These are phyloP conservation scores for Tothia fuscella DNA, from an alignment of 2,329 filamentous ascomycete genomes.

Conservation along the genomic window DNA sequence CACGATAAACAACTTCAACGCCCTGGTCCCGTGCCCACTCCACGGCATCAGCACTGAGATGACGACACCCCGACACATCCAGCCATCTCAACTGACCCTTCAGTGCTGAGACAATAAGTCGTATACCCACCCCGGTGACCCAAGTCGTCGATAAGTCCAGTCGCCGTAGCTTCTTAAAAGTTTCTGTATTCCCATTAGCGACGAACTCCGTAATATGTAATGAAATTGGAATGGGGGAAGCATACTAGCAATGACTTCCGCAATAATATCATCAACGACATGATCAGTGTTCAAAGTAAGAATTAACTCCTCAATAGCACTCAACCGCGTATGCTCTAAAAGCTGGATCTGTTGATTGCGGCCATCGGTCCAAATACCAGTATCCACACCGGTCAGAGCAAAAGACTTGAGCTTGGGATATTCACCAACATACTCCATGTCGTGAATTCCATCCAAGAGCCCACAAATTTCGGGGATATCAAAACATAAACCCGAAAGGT, in stretches of 20 bases:
- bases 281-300: too few species aligned
- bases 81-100: not conserved
- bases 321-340: too few species aligned
- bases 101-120: not conserved
- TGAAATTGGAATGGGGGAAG: not conserved
- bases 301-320: too few species aligned
- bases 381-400: too few species aligned
- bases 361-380: not conserved
- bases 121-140: too few species aligned
- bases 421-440: not conserved
- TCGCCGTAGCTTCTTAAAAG: too few species aligned
- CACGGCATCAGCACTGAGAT: constrained; percentile 7
- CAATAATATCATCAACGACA: too few species aligned
- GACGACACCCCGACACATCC: not conserved
- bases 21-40: constrained; percentile 6
- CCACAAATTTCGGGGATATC: not conserved
- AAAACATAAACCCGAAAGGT: not conserved
- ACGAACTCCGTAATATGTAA: not conserved
- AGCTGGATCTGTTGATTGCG: not conserved
- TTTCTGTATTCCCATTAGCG: not conserved
- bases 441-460: constrained; percentile 8
- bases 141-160: too few species aligned
- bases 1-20: not conserved
- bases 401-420: too few species aligned
- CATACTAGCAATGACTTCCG: not conserved